Evolutionary conservation across 1,284 basidiomycete genomes (phyloP).

Genomic region (Cryptococcus deneoformans): DNA sequence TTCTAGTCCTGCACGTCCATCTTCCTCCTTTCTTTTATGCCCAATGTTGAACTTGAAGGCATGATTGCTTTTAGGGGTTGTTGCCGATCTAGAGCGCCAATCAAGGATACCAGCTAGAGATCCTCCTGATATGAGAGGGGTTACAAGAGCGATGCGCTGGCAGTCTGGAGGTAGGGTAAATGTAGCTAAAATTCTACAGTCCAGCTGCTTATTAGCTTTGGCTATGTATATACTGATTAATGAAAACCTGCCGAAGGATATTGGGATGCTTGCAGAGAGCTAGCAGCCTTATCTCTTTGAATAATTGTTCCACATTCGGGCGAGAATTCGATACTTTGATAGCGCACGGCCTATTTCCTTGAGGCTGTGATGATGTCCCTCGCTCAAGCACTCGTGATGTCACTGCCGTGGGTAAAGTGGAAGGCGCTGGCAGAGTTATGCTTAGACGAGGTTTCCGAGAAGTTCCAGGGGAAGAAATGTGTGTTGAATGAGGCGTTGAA

Average conservation of each 20-base stretch:
- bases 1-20: conserved; percentile 15
- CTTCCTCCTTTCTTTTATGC: conserved; percentile 4
- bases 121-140: conserved; percentile 38
- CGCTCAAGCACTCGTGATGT: neutral
- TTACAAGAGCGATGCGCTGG: conserved; percentile 39
- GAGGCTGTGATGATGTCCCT: conserved; percentile 5
- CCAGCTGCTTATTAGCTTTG: neutral
- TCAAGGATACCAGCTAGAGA: conserved; percentile 39
- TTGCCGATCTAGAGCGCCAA: conserved; percentile 26
- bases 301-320: conserved; percentile 31
- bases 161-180: conserved; percentile 45
- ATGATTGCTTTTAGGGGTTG: conserved; percentile 3
- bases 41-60: conserved; percentile 6
- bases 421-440: neutral
- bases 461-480: neutral
- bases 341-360: conserved; percentile 21
- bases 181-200: conserved; percentile 33
- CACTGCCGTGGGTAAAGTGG: neutral
- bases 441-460: conserved; percentile 1
- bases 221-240: neutral
- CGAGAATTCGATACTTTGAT: conserved; percentile 41
- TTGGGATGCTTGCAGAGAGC: conserved; percentile 40
- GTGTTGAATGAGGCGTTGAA: neutral
- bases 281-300: conserved; percentile 34
- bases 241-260: conserved; percentile 31